These are phyloP conservation scores for Alternaria sp. DNA, from an alignment of 2,329 filamentous ascomycete species.

Conservation along the genomic window DNA sequence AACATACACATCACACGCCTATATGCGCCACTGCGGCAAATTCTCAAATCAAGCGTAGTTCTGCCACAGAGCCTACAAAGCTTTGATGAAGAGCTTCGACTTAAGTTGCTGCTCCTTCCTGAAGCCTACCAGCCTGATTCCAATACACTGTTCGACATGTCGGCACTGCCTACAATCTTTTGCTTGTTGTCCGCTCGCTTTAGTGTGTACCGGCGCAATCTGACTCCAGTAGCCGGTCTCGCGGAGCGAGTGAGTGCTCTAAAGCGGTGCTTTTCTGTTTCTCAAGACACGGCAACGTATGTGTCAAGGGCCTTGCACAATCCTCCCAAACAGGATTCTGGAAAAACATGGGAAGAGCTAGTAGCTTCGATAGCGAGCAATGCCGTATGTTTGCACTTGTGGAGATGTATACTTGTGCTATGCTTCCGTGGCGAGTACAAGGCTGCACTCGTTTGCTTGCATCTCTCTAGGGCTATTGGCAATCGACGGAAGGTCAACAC, in stretches of 20 bases:
- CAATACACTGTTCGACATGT: conserved; percentile 72
- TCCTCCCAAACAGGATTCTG: conserved; percentile 35
- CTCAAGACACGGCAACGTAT: conserved; percentile 79
- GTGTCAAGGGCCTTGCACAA: conserved; percentile 69
- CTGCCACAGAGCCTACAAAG: conserved; percentile 71
- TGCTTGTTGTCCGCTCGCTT: conserved; percentile 85
- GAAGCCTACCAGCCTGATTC: conserved; percentile 73
- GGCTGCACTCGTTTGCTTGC: conserved; percentile 74
- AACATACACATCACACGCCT: conserved; percentile 83
- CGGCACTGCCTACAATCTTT: conserved; percentile 75
- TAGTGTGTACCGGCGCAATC: conserved; percentile 85
- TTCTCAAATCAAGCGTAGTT: conserved; percentile 69
- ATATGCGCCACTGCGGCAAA: conserved; percentile 74
- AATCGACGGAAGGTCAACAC: conserved; percentile 74
- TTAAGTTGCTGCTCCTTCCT: conserved; percentile 78
- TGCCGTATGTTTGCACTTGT: conserved; percentile 81
- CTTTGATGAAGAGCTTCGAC: conserved; percentile 81
- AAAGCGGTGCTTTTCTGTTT: conserved; percentile 75
- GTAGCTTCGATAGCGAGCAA: conserved; percentile 73
- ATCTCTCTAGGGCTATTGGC: conserved; percentile 73
- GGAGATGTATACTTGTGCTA: conserved; percentile 83
- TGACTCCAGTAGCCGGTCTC: conserved; percentile 72
- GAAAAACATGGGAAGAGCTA: conserved; percentile 58
- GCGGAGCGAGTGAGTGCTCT: conserved; percentile 74
- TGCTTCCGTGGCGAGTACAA: conserved; percentile 76